Conservation (phyloP, 2,329 filamentous ascomycete species). For the Bertia moriformis region DNA sequence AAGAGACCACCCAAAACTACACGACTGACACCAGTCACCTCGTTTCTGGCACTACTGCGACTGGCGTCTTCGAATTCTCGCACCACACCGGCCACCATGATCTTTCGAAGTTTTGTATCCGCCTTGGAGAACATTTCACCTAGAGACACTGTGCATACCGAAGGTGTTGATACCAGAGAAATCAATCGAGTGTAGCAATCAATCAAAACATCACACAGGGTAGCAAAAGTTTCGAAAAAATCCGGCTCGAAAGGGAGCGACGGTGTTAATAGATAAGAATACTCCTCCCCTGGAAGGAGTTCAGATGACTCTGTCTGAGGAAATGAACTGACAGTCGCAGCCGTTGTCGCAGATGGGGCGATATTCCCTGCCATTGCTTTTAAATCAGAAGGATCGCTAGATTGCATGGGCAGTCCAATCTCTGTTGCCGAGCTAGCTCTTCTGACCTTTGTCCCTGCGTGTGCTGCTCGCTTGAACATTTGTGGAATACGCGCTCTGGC, state of each 20-base stretch:
- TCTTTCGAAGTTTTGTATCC: constrained; percentile 52
- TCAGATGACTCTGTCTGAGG: constrained; percentile 12
- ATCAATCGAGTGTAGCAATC: constrained; percentile 55
- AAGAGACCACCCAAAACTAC: constrained; percentile 56
- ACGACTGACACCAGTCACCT: constrained; percentile 51
- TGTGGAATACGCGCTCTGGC: constrained; percentile 17
- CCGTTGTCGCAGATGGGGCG: constrained; percentile 17
- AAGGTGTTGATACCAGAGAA: constrained; percentile 40
- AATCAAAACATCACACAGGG: constrained; percentile 58
- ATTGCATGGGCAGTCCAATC: constrained; percentile 36
- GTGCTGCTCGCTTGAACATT: constrained; percentile 37
- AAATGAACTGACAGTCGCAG: constrained; percentile 29
- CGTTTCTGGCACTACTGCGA: constrained; percentile 42
- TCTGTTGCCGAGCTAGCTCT: constrained; percentile 44
- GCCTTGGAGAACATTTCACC: constrained; percentile 58
- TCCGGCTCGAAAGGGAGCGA: constrained; percentile 60
- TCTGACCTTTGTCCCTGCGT: constrained; percentile 27
- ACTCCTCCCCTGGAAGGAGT: constrained; percentile 45
- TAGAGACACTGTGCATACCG: constrained; percentile 35
- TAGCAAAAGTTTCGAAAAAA: constrained; percentile 59
- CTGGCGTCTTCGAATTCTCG: constrained; percentile 59
- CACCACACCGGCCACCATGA: constrained; percentile 51
- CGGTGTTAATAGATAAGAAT: constrained; percentile 52
- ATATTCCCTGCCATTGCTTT: constrained; percentile 24
- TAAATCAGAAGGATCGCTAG: constrained; percentile 26